Evolutionary conservation across 148 eudicot genomes (phyloP).

Genomic region (Beta vulgaris): DNA sequence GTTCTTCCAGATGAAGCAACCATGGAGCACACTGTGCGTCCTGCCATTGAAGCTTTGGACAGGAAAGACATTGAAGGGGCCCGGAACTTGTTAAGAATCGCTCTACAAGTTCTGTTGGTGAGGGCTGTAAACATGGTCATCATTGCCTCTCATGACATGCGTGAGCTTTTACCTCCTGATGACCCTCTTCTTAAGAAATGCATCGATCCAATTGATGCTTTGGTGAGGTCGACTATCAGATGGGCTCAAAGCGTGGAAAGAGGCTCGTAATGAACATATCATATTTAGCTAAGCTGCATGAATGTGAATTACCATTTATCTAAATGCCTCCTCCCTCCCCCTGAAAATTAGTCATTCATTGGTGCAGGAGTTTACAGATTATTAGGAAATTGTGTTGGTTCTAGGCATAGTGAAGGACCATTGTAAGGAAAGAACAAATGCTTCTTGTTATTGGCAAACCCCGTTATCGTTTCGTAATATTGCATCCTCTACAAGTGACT

Average conservation of each 20-base stretch:
- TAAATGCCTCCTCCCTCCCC: background rate
- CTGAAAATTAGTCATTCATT: slow-evolving; percentile 11
- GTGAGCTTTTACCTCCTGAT: slow-evolving; percentile 52
- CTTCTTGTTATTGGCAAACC: slow-evolving; percentile 1
- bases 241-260: slow-evolving; percentile 36
- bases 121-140: slow-evolving; percentile 63
- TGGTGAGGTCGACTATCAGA: slow-evolving; percentile 49
- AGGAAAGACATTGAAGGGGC: slow-evolving; percentile 69
- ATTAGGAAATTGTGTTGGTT: background rate
- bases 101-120: slow-evolving; percentile 68
- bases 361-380: slow-evolving; percentile 8
- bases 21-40: slow-evolving; percentile 56
- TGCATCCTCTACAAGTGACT: background rate
- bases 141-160: slow-evolving; percentile 60
- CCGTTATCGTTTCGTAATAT: background rate
- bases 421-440: background rate
- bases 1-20: slow-evolving; percentile 74
- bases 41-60: slow-evolving; percentile 59
- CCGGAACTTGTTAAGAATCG: slow-evolving; percentile 54
- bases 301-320: background rate
- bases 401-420: background rate
- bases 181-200: slow-evolving; percentile 73
- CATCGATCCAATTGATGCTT: slow-evolving; percentile 63
- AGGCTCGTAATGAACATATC: slow-evolving; percentile 15
- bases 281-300: slow-evolving; percentile 1